These are phyloP conservation scores for Trichodelitschia bisporula DNA, from an alignment of 495 filamentous ascomycete species.

Conservation along the genomic window DNA sequence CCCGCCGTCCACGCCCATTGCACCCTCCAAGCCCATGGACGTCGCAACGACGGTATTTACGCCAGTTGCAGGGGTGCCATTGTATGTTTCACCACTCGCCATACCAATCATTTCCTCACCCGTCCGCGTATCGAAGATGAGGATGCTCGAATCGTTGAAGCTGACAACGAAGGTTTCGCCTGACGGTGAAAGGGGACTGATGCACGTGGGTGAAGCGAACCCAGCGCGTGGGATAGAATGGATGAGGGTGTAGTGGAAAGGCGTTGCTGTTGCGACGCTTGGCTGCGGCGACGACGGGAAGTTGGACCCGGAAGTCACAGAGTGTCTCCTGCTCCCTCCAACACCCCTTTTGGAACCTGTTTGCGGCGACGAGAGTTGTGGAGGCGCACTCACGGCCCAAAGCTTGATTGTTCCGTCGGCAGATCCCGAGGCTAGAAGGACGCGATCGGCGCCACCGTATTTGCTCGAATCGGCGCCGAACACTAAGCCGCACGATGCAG, in stretches of 20 bases:
- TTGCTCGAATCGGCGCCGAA: constrained; percentile 44
- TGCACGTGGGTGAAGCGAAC: constrained; percentile 58
- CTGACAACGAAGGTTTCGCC: constrained; percentile 87
- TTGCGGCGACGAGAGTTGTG: constrained; percentile 58
- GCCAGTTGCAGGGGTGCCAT: constrained; percentile 56
- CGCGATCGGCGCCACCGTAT: constrained; percentile 55
- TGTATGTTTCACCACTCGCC: constrained; percentile 80
- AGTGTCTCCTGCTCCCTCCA: constrained; percentile 61
- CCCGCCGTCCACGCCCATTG: constrained; percentile 35
- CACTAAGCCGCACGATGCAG: constrained; percentile 51
- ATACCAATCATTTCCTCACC: constrained; percentile 82
- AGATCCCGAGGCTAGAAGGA: constrained; percentile 72
- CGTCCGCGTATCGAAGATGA: constrained; percentile 75
- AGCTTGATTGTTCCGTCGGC: constrained; percentile 83
- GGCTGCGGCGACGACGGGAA: constrained; percentile 83
- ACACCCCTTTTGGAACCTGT: constrained; percentile 39
- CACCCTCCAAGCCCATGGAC: constrained; percentile 50
- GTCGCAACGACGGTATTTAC: constrained; percentile 87
- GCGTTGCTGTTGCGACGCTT: constrained; percentile 42
- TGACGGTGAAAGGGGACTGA: constrained; percentile 59
- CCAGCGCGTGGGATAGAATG: constrained; percentile 56
- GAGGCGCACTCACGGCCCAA: constrained; percentile 86
- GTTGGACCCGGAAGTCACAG: constrained; percentile 70
- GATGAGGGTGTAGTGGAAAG: constrained; percentile 44
- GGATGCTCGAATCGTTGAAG: constrained; percentile 67